phyloP scores from a whole-genome alignment of 148 eudicot species.

The Rhododendron ferrugineum region DNA sequence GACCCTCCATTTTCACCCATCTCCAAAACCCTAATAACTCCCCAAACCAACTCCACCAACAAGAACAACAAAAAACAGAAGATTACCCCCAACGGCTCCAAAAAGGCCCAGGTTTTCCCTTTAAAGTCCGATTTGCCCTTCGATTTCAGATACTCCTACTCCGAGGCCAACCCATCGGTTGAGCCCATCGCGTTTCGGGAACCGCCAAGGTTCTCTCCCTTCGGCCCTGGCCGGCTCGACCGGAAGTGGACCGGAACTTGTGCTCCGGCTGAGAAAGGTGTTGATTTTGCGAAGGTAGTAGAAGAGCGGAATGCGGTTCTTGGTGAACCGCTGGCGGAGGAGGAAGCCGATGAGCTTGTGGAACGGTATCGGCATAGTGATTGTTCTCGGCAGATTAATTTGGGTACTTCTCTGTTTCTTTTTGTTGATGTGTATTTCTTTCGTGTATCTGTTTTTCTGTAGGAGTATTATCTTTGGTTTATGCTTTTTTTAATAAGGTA shows the following conservation, averaged over 20 bases:
- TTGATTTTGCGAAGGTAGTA: constrained; percentile 26
- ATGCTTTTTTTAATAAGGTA: neutral
- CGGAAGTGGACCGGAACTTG: constrained; percentile 85
- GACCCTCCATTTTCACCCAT: constrained; percentile 81
- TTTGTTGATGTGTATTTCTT: neutral
- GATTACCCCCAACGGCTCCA: constrained; percentile 3
- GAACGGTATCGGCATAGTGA: constrained; percentile 82
- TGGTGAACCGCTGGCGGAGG: constrained; percentile 59
- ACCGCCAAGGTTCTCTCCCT: constrained; percentile 75
- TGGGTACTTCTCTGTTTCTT: constrained; percentile 39
- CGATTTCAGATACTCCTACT: constrained; percentile 82
- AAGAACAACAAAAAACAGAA: constrained; percentile 8
- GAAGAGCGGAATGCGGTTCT: constrained; percentile 36
- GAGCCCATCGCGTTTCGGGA: constrained; percentile 83
- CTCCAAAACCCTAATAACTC: constrained; percentile 24
- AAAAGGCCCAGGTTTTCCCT: constrained; percentile 15
- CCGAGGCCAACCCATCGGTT: constrained; percentile 46
- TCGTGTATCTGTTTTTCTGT: neutral
- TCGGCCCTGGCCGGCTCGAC: constrained; percentile 89
- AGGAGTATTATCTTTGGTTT: neutral
- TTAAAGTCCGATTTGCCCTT: constrained; percentile 63
- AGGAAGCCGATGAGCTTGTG: constrained; percentile 60
- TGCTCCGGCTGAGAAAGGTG: constrained; percentile 38
- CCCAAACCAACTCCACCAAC: neutral
- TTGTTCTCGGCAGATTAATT: constrained; percentile 75